Percentiles rank a stretch among this genome's conserved stretches.
These are phyloP conservation scores for Mortierella sp. DNA, from an alignment of 371 early-diverging fungal species.

Conservation along the genomic window DNA sequence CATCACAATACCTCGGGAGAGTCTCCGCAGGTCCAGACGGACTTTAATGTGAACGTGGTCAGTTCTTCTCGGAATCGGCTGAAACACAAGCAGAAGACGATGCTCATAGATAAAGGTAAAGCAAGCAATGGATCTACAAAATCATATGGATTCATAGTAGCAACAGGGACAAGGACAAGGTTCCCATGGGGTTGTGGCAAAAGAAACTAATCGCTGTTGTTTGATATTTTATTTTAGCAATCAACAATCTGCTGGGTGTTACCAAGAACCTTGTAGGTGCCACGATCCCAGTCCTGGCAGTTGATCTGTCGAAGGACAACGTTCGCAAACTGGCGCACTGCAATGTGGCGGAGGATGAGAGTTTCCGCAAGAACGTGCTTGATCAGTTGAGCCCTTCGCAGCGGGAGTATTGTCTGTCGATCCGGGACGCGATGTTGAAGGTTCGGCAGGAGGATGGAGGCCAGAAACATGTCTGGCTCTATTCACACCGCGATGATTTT, in stretches of 20 bases:
- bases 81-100: conserved; percentile 78
- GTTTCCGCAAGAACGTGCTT: conserved; percentile 63
- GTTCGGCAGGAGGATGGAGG: conserved; percentile 63
- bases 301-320: conserved; percentile 73
- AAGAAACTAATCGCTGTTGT: neutral
- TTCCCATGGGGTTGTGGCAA: no score
- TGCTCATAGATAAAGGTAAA: conserved; percentile 76
- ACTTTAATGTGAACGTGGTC: conserved; percentile 54
- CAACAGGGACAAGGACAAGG: no score
- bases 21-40: conserved; percentile 16
- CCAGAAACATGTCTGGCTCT: conserved; percentile 76
- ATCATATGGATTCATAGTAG: no score
- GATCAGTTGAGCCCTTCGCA: conserved; percentile 63
- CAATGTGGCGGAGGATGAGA: conserved; percentile 71
- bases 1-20: conserved; percentile 32
- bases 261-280: conserved; percentile 64
- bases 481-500: conserved; percentile 76
- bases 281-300: conserved; percentile 75
- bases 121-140: neutral
- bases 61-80: conserved; percentile 59
- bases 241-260: conserved; percentile 63
- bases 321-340: conserved; percentile 67
- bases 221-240: conserved; percentile 55
- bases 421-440: conserved; percentile 63
- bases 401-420: conserved; percentile 59